Evolutionary conservation across 2,329 filamentous ascomycete species (phyloP), one percentile per base, ranked within the genome.

Genomic region (Emergomyces africanus): DNA sequence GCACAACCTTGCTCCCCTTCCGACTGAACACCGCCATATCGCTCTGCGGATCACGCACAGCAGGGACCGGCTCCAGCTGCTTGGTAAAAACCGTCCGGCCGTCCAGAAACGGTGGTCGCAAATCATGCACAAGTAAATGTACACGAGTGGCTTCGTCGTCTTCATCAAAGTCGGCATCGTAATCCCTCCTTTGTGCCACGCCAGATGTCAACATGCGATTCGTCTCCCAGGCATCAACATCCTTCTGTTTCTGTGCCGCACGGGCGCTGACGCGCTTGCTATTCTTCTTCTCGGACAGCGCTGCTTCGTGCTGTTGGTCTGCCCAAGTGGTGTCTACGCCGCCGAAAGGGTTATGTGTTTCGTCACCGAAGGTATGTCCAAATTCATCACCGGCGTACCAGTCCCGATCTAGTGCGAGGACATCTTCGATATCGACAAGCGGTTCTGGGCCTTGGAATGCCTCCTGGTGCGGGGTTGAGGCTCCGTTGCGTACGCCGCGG

Each of bases 11-110:
- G 70, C 92, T 97, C 0, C 94, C 94, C 71, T 96, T 96, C 49
- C 92, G 83, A 75, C 90, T 95, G 67, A 97, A 97, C 1, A 99
- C 91, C 0, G 94, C 94, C 94, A 99, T 96, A 69, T 99, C 94
- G 70, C 95, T 99, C 73, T 97, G 92, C 30, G 88, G 86, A 71
- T 99, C 94, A 57, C 88, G 83, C 15, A 99, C 89, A 0, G 94
- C 95, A 0, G 92, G 90, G 0, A 99, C 88, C 0, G 94, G 95
- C 61, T 99, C 94, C 25, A 97, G 73, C 72, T 99, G 95, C 73
- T 96, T 97, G 3, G 94, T 99, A 71, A 99, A 99, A 60, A 99
- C 88, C 23, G 87, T 97, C 66, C 90, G 85, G 28, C 94, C 94
- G 74, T 99, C 92, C 54, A 99, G 77, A 68, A 99, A 99, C 0